Evolutionary conservation across 345 rosid species (phyloP).

Genomic region (Syzygium aqueum): DNA sequence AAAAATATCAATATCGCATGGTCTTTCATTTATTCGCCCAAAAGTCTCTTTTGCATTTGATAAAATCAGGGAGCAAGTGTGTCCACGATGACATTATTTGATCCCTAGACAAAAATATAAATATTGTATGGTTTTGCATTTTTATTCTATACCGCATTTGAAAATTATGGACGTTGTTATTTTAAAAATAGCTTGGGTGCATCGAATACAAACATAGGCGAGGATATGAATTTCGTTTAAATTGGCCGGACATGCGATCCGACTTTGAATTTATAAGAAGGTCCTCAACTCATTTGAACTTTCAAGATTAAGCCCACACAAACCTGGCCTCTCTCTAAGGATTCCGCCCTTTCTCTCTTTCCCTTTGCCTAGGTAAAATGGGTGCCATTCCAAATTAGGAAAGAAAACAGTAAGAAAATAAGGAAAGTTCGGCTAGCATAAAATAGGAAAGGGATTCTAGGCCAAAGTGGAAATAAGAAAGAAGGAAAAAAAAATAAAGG

Average conservation of each 20-base stretch:
- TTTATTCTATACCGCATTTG: background rate
- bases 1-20: background rate
- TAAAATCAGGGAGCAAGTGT: background rate
- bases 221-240: background rate
- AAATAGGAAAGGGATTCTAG: background rate
- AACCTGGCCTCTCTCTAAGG: background rate
- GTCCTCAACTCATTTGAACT: background rate
- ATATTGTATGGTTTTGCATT: background rate
- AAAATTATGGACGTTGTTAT: background rate
- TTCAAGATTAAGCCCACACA: background rate
- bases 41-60: background rate
- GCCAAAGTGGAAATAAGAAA: background rate
- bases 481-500: background rate
- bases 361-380: background rate
- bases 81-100: background rate
- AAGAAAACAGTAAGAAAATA: background rate
- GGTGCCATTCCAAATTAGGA: background rate
- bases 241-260: background rate
- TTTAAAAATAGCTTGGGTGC: background rate
- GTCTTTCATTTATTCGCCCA: background rate
- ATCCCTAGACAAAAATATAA: background rate
- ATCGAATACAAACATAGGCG: background rate
- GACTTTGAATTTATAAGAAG: background rate
- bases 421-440: background rate
- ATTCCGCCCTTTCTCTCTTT: background rate